Evolutionary conservation across 2,329 filamentous ascomycete genomes (phyloP).

Genomic region (Monosporascus sp.): DNA sequence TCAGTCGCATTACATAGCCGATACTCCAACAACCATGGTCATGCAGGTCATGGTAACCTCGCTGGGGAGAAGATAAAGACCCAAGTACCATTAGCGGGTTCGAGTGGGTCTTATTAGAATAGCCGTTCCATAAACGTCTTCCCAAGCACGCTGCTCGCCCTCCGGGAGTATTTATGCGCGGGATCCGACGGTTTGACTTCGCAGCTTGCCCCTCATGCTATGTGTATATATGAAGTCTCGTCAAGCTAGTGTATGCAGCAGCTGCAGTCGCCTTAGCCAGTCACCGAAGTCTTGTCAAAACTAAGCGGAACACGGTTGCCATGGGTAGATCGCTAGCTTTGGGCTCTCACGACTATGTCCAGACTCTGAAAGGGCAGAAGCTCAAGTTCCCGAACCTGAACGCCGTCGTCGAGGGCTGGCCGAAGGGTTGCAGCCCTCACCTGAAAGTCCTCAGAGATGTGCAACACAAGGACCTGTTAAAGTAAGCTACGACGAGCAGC

Average conservation of each 20-base stretch:
- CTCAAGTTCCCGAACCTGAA: conserved; percentile 10
- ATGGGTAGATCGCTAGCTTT: not conserved
- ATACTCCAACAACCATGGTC: not conserved
- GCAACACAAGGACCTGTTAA: conserved; percentile 4
- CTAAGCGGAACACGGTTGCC: conserved; percentile 8
- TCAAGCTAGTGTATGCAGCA: too few relatives aligned
- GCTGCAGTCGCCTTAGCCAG: too few relatives aligned
- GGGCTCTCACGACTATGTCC: conserved; percentile 12
- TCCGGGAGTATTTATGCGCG: not conserved
- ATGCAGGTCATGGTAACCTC: not conserved
- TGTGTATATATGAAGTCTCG: too few relatives aligned
- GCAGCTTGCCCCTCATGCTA: not conserved
- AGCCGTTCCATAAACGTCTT: not conserved
- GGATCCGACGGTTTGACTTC: not conserved
- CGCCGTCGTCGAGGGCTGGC: conserved; percentile 7
- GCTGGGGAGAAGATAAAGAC: not conserved
- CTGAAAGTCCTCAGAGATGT: conserved; percentile 4
- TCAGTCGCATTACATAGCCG: not conserved
- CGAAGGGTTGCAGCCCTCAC: conserved; percentile 4
- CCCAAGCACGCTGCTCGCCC: not conserved
- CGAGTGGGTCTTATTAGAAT: not conserved
- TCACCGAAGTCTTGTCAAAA: not conserved
- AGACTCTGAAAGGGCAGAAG: conserved; percentile 11
- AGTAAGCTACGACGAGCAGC: not conserved
- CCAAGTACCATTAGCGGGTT: not conserved